A percentile compares a stretch with the other conserved stretches of the same genome.
Conservation (phyloP, 2,329 filamentous ascomycete species). For the Rhinocladiella mackenziei region DNA sequence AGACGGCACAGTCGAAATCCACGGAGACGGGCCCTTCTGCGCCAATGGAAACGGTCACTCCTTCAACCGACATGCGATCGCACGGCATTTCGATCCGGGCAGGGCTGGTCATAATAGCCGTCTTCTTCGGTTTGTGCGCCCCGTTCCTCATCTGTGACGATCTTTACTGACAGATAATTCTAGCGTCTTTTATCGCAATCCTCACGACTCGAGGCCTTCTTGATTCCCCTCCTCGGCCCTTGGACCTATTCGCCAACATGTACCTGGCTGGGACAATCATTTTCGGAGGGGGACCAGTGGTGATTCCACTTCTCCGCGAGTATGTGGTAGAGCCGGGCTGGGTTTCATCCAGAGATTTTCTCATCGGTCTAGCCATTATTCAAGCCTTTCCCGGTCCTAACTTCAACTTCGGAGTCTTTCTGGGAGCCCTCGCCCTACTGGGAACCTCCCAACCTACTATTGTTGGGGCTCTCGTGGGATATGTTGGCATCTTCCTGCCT, state of each 20-base stretch:
- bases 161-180: conserved; percentile 2
- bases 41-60: not conserved
- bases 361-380: conserved; percentile 67
- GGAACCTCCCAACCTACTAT: conserved; percentile 37
- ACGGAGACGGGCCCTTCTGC: not conserved
- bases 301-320: conserved; percentile 60
- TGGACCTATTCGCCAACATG: conserved; percentile 66
- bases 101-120: conserved; percentile 37
- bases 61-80: conserved; percentile 12
- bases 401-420: conserved; percentile 52
- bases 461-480: conserved; percentile 51
- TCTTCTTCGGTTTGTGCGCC: conserved; percentile 48
- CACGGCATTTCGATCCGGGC: conserved; percentile 38
- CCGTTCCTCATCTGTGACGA: not conserved
- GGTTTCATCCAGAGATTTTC: conserved; percentile 66
- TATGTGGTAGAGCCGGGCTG: conserved; percentile 63
- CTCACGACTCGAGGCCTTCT: conserved; percentile 38
- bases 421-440: conserved; percentile 50
- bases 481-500: conserved; percentile 52
- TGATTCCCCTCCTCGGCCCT: conserved; percentile 44
- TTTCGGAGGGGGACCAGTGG: conserved; percentile 62
- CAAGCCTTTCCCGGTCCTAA: conserved; percentile 61
- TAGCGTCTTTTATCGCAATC: conserved; percentile 53
- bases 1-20: not conserved
- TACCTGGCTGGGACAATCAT: conserved; percentile 69